These are phyloP conservation scores for Quercus dentata DNA, from an alignment of 306 rosid genomes.

Conservation along the genomic window DNA sequence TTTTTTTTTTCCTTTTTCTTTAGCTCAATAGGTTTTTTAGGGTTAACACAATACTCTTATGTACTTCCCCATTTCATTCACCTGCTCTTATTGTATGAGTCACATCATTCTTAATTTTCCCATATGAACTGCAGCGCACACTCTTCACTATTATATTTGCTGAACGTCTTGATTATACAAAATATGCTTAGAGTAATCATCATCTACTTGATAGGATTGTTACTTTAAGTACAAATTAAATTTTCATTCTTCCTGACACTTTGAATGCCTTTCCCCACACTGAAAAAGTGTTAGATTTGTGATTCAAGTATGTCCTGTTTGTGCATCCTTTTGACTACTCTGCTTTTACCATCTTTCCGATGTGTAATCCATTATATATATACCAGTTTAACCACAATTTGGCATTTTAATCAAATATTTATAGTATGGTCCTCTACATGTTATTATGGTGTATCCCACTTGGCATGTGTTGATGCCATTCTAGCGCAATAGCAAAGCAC, in stretches of 20 bases:
- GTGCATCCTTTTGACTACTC: slow-evolving; percentile 3
- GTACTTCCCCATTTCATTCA: too few relatives aligned
- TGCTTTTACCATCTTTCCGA: background rate
- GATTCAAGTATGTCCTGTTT: background rate
- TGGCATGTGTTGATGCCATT: background rate
- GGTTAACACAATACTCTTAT: too few relatives aligned
- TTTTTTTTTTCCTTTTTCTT: too few relatives aligned
- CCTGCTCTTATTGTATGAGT: too few relatives aligned
- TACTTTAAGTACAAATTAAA: too few relatives aligned
- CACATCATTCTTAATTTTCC: too few relatives aligned
- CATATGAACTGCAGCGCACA: too few relatives aligned
- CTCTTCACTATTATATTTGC: background rate
- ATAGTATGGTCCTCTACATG: background rate
- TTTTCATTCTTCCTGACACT: background rate
- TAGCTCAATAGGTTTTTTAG: too few relatives aligned
- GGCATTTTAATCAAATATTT: background rate
- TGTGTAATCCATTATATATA: background rate
- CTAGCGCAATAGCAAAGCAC: background rate
- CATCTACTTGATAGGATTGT: background rate
- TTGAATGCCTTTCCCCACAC: background rate
- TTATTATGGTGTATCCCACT: background rate
- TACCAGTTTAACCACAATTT: background rate
- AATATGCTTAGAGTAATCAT: background rate
- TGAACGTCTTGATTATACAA: background rate
- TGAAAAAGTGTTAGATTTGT: background rate